Base-by-base conservation (phyloP, 1,284 basidiomycete genomes). In the Rhodotorula sp. region DNA sequence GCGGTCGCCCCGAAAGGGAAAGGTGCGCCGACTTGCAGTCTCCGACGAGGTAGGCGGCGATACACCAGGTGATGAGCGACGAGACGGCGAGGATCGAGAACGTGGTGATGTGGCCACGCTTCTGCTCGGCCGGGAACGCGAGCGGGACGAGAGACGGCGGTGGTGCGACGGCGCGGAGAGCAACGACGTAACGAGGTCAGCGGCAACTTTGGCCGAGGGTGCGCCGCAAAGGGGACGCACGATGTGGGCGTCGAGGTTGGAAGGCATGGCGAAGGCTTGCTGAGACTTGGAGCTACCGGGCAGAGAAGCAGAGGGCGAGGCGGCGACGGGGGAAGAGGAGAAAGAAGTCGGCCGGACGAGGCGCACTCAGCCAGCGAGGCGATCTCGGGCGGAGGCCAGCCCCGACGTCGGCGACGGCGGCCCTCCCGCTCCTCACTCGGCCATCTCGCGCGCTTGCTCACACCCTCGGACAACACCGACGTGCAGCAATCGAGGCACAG, bases 21-120 rank as follows among this genome's bases (percentile, higher is more conserved):
- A 13, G 13, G 52, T 41, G 19, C 34, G 44, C 55, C 42, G 41
- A 21, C 8, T 23, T 57, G 34, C 34, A 34, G 34, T 34, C 34
- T 34, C 34, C 52, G 12, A 75, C 73, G 56, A 78, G 71, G 42
- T 69, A 70, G n/a, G 78, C 78, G 13, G 73, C 67, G 63, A 76
- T 74, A 49, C 71, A 64, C 74, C 76, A 73, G 53, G 71, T 68
- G 66, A 77, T 70, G 66, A 77, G 70, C 12, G 74, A 64, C 70
- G 77, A 77, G 69, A 78, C 53, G 67, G 74, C 55, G 44, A 77
- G 67, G 34, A 75, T 65, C 42, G 64, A 71, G 62, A 78, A 74
- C 12, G 71, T 44, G 66, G 71, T 72, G 17, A 73, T 64, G 68
- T 74, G 70, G 53, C 64, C 72, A 64, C 75, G 73, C 70, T 74